Evolutionary conservation across 768 basidiomycete species (phyloP).

Genomic region (Mycena capillaripes): DNA sequence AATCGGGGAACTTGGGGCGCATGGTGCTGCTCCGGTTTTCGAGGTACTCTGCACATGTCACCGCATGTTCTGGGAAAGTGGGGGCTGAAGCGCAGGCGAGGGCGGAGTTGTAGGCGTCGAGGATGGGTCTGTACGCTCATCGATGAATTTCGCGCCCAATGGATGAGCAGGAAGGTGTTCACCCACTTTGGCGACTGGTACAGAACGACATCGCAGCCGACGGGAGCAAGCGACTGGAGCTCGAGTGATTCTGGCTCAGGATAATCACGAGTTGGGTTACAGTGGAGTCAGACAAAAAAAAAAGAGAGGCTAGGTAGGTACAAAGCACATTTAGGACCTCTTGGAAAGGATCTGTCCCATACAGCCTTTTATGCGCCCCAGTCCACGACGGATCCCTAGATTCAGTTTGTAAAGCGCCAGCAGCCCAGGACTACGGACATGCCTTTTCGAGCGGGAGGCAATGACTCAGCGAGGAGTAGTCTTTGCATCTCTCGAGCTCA

Average conservation of each 20-base stretch:
- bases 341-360: conserved; percentile 88
- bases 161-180: conserved; percentile 44
- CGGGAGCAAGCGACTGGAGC: conserved; percentile 83
- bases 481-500: conserved; percentile 81
- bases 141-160: conserved; percentile 32
- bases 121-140: conserved; percentile 64
- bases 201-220: conserved; percentile 80
- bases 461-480: conserved; percentile 86
- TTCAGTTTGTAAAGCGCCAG: conserved; percentile 26
- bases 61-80: conserved; percentile 64
- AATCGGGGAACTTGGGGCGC: conserved; percentile 80
- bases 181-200: conserved; percentile 79
- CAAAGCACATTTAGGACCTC: conserved; percentile 73
- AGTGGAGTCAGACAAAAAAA: background rate
- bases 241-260: conserved; percentile 72
- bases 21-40: conserved; percentile 86
- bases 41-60: conserved; percentile 84
- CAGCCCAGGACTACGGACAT: conserved; percentile 38
- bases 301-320: background rate
- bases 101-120: conserved; percentile 75
- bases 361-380: conserved; percentile 97
- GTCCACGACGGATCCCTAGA: conserved; percentile 90
- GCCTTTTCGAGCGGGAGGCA: conserved; percentile 93
- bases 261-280: conserved; percentile 70
- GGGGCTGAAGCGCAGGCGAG: conserved; percentile 68